These are phyloP conservation scores for Colletotrichum sp. DNA, from an alignment of 2,329 filamentous ascomycete species.

Conservation along the genomic window DNA sequence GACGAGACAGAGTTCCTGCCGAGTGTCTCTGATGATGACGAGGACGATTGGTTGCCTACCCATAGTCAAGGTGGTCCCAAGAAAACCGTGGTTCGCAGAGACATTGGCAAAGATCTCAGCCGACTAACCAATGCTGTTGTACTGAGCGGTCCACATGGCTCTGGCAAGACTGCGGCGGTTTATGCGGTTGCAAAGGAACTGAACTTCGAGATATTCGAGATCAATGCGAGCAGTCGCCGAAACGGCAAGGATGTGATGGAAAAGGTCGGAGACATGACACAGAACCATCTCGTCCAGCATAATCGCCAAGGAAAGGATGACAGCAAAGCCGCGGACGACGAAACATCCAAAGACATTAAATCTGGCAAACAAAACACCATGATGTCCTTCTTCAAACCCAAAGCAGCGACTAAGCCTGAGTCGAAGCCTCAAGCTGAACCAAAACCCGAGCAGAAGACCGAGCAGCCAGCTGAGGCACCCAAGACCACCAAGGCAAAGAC, in stretches of 20 bases:
- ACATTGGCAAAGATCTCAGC: constrained; percentile 44
- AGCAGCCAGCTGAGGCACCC: neutral
- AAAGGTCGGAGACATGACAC: constrained; percentile 94
- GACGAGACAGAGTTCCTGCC: constrained; percentile 75
- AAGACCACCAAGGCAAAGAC: constrained; percentile 37
- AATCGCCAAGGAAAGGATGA: constrained; percentile 39
- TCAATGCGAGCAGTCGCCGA: constrained; percentile 82
- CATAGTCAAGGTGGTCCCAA: constrained; percentile 45
- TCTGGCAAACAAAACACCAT: constrained; percentile 79
- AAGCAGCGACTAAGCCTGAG: constrained; percentile 37
- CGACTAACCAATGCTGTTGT: constrained; percentile 79
- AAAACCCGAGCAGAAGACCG: constrained; percentile 23
- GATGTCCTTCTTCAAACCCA: constrained; percentile 78
- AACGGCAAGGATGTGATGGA: constrained; percentile 91
- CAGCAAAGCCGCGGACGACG: constrained; percentile 43
- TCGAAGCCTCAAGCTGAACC: constrained; percentile 13
- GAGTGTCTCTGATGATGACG: constrained; percentile 69
- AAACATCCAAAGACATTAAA: constrained; percentile 62
- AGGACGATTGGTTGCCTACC: constrained; percentile 35
- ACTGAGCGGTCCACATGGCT: constrained; percentile 86
- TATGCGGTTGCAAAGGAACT: constrained; percentile 93
- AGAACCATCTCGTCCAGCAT: constrained; percentile 83
- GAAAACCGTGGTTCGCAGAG: constrained; percentile 60
- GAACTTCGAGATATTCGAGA: constrained; percentile 93
- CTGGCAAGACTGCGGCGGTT: constrained; percentile 91